These are phyloP conservation scores for Rhynchospora breviuscula DNA, from an alignment of 176 grass and related monocot species.

Conservation along the genomic window DNA sequence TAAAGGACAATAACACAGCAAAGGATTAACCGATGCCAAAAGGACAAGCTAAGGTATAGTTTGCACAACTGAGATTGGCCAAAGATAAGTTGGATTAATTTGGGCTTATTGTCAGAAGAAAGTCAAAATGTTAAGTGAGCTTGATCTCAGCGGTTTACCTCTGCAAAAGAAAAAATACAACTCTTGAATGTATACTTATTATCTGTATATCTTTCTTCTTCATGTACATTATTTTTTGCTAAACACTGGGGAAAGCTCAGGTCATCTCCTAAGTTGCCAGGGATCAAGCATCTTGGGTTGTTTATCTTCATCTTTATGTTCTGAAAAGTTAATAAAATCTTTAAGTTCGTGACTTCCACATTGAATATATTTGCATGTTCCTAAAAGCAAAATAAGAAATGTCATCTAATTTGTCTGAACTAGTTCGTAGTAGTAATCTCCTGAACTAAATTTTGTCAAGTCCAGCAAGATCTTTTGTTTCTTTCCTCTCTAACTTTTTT, in stretches of 20 bases:
- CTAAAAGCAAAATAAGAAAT: conserved; percentile 4
- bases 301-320: conserved; percentile 92
- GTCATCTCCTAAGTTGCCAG: conserved; percentile 38
- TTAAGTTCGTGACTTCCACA: background rate
- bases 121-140: background rate
- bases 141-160: conserved; percentile 41
- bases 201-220: conserved; percentile 32
- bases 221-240: conserved; percentile 37
- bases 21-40: background rate
- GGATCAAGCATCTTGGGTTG: conserved; percentile 78
- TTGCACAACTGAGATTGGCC: background rate
- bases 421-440: background rate
- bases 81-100: background rate
- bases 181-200: conserved; percentile 40
- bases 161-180: conserved; percentile 73
- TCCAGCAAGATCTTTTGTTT: background rate
- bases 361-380: background rate
- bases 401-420: background rate
- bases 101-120: background rate
- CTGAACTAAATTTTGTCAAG: background rate
- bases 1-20: background rate
- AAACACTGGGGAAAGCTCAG: conserved; percentile 58
- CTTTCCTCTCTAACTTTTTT: background rate
- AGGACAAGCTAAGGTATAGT: background rate
- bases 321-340: conserved; percentile 39